Percentiles rank a stretch among this genome's conserved stretches.
Conservation (phyloP, 306 rosid species). For the Trifolium dubium region DNA sequence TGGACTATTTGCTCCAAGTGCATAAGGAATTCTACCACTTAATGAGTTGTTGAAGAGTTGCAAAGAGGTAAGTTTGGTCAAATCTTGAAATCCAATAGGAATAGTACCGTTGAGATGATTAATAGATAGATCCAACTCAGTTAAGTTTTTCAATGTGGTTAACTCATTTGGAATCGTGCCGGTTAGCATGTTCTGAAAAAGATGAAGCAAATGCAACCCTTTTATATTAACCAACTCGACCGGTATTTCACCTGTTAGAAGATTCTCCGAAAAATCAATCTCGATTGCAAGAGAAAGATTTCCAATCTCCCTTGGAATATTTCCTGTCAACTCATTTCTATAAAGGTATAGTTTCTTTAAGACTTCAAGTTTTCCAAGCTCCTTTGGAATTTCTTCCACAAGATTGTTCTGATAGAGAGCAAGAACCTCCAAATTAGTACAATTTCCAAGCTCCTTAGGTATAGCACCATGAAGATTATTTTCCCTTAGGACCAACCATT, state of each 20-base stretch:
- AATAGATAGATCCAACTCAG: slow-evolving; percentile 73
- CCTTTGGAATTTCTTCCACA: slow-evolving; percentile 63
- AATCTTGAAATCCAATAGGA: slow-evolving; percentile 63
- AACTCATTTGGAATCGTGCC: slow-evolving; percentile 75
- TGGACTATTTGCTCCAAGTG: slow-evolving; percentile 60
- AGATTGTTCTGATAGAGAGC: slow-evolving; percentile 72
- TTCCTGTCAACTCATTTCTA: slow-evolving; percentile 69
- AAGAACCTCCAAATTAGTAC: slow-evolving; percentile 58
- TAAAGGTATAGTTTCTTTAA: slow-evolving; percentile 65
- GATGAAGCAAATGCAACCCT: slow-evolving; percentile 59
- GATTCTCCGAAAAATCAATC: slow-evolving; percentile 81
- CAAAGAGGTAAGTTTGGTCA: slow-evolving; percentile 52
- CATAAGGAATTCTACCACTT: slow-evolving; percentile 65
- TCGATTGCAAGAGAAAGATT: slow-evolving; percentile 68
- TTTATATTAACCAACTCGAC: slow-evolving; percentile 57
- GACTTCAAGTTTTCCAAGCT: slow-evolving; percentile 59
- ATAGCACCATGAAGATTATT: slow-evolving; percentile 61
- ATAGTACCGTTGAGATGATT: slow-evolving; percentile 66
- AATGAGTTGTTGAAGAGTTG: slow-evolving; percentile 75
- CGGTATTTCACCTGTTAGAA: slow-evolving; percentile 66
- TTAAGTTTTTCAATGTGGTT: slow-evolving; percentile 59
- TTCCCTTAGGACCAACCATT: slow-evolving; percentile 51
- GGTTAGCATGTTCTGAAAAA: slow-evolving; percentile 69
- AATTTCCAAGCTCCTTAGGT: slow-evolving; percentile 74
- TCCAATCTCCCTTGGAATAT: slow-evolving; percentile 78